Conservation (phyloP, 2,329 filamentous ascomycete genomes). For the Nigrospora oryzae region DNA sequence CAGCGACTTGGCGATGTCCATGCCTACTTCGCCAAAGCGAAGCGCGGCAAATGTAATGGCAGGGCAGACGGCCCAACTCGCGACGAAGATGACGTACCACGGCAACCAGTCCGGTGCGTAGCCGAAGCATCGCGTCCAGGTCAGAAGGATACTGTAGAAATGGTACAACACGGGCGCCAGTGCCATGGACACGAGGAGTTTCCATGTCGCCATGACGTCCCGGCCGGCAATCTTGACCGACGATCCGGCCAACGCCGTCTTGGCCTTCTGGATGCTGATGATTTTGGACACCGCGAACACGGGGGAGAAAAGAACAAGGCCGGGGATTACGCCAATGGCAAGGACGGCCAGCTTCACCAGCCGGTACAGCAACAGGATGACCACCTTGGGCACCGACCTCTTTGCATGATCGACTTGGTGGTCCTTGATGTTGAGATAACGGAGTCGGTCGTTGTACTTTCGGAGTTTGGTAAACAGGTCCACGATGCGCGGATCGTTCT, state of each 20-base stretch:
- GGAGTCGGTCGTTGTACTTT: slow-evolving; percentile 79
- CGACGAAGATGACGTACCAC: slow-evolving; percentile 65
- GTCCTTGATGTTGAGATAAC: slow-evolving; percentile 79
- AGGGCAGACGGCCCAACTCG: slow-evolving; percentile 74
- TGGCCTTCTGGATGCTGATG: slow-evolving; percentile 75
- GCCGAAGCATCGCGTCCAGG: slow-evolving; percentile 75
- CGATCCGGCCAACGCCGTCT: slow-evolving; percentile 74
- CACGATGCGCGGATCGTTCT: slow-evolving; percentile 78
- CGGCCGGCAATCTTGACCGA: slow-evolving; percentile 82
- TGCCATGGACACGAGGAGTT: slow-evolving; percentile 78
- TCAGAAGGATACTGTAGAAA: slow-evolving; percentile 67
- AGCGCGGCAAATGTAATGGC: slow-evolving; percentile 87
- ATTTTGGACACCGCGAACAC: slow-evolving; percentile 79
- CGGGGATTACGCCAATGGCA: slow-evolving; percentile 74
- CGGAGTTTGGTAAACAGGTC: slow-evolving; percentile 67
- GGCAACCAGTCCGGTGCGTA: slow-evolving; percentile 72
- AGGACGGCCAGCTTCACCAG: slow-evolving; percentile 69
- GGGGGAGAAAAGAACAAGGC: slow-evolving; percentile 77
- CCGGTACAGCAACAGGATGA: slow-evolving; percentile 72
- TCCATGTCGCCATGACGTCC: slow-evolving; percentile 92
- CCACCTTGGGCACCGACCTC: slow-evolving; percentile 68
- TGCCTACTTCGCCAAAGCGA: slow-evolving; percentile 93
- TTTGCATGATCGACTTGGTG: slow-evolving; percentile 91
- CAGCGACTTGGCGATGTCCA: slow-evolving; percentile 96
- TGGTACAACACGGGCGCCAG: slow-evolving; percentile 77